These are phyloP conservation scores for Nicotiana attenuata DNA, from an alignment of 257 asterid species.

Conservation along the genomic window DNA sequence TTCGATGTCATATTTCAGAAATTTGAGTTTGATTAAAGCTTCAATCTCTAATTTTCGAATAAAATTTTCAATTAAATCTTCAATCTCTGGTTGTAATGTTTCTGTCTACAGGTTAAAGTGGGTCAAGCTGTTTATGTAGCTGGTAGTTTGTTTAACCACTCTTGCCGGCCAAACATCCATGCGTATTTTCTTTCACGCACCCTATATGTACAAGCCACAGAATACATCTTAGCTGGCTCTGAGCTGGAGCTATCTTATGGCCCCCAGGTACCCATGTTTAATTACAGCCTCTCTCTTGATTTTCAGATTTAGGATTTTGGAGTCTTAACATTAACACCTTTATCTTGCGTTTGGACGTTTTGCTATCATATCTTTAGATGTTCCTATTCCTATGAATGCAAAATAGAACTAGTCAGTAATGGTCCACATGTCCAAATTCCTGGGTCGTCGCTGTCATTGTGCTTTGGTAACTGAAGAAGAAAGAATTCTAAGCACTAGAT, in stretches of 20 bases:
- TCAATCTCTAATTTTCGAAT: neutral
- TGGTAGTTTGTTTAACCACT: constrained; percentile 91
- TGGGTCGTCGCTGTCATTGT: neutral
- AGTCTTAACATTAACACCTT: neutral
- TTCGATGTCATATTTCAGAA: constrained; percentile 8
- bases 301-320: constrained; percentile 4
- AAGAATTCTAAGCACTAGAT: neutral
- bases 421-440: neutral
- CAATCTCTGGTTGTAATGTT: constrained; percentile 13
- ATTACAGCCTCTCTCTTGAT: neutral
- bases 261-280: constrained; percentile 41
- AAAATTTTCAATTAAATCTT: neutral
- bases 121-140: constrained; percentile 80
- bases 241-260: constrained; percentile 92
- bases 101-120: constrained; percentile 60
- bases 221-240: constrained; percentile 51
- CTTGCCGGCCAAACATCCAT: constrained; percentile 83
- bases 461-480: neutral
- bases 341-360: neutral
- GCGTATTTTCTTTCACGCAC: constrained; percentile 83
- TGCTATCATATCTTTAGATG: neutral
- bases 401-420: neutral
- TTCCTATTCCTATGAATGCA: neutral
- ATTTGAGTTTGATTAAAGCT: constrained; percentile 11
- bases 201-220: constrained; percentile 71